Base-by-base conservation (phyloP, 2,329 filamentous ascomycete genomes). In the Stemphylium beticola region DNA sequence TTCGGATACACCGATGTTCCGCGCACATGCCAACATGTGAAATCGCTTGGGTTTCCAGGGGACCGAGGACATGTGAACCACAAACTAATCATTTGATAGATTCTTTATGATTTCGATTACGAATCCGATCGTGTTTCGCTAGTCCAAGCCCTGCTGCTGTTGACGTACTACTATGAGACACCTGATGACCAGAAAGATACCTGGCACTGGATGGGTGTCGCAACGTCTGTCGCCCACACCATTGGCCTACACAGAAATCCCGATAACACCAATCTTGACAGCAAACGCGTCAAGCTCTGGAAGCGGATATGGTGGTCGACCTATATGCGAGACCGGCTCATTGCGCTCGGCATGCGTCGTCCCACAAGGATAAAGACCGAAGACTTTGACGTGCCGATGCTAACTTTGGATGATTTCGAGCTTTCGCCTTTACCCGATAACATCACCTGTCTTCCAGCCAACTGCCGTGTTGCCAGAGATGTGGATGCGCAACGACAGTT, bases 171-270 rank as follows among this genome's bases (percentile, higher is more conserved):
- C 90, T 97, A 97, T 74, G 93, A 97, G 76, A 96, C 92, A 11
- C 93, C 93, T 0, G 92, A 97, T 76, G 93, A 97, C 73, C 92
- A 96, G 72, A 97, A 97, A 76, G 93, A 97, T 74, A 97, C 93
- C 40, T 97, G 93, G 91, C 93, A 97, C 73, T 97, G 93, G 93
- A 96, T 97, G 91, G 93, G 93, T 15, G 91, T 97, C 33, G 93
- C 93, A 37, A 91, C 96, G 55, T 96, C 93, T 11, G 81, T 97
- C 41, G 93, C 92, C 47, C 92, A 96, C 74, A 96, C 93, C 11
- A 96, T 97, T 61, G 93, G 93, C 5, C 82, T 97, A 15, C 92
- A 98, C 75, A 89, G 93, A 59, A 91, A 96, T 67, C 92, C 92
- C 2, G 84, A 84, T 26, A 89, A 87, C 53, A 92, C 90, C 8